A percentile compares a stretch with the other conserved stretches of the same genome.
These are phyloP conservation scores for Carex littledalei DNA, from an alignment of 176 grass and related monocot species.

Conservation along the genomic window DNA sequence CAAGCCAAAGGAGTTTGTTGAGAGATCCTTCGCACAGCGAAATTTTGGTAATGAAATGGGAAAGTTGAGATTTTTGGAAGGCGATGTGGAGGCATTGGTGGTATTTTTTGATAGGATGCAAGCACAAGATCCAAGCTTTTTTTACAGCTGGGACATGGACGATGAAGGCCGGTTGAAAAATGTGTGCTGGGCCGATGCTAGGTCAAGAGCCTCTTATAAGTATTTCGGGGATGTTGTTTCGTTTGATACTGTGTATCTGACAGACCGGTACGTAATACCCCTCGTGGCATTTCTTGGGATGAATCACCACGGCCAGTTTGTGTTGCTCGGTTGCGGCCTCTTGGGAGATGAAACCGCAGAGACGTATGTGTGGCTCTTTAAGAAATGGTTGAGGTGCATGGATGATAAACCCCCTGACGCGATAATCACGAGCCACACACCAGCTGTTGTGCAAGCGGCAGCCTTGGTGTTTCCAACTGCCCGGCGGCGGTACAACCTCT, in stretches of 20 bases:
- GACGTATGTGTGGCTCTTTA: conserved; percentile 69
- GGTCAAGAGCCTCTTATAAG: conserved; percentile 56
- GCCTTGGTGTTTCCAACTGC: conserved; percentile 53
- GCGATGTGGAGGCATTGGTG: conserved; percentile 30
- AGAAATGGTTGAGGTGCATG: conserved; percentile 69
- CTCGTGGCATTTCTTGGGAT: conserved; percentile 66
- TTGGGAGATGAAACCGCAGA: conserved; percentile 50
- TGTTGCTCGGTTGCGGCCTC: conserved; percentile 62
- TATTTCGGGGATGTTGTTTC: conserved; percentile 61
- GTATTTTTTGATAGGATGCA: conserved; percentile 64
- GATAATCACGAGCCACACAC: conserved; percentile 52
- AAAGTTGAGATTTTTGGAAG: conserved; percentile 20
- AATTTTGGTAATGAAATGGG: conserved; percentile 15
- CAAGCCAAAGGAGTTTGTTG: conserved; percentile 20
- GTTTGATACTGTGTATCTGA: conserved; percentile 65
- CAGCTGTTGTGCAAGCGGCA: conserved; percentile 50
- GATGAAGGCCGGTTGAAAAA: conserved; percentile 53
- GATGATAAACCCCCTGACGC: conserved; percentile 64
- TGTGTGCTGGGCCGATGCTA: conserved; percentile 71
- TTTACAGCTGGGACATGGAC: conserved; percentile 78
- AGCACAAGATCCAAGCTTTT: conserved; percentile 56
- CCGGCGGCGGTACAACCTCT: conserved; percentile 65
- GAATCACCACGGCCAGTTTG: conserved; percentile 82
- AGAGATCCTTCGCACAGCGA: conserved; percentile 16
- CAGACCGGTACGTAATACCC: conserved; percentile 39